Evolutionary conservation across 495 filamentous ascomycete species (phyloP), one percentile per base, ranked within the genome.

Genomic region (Pseudoneurospora amorphoporcata): DNA sequence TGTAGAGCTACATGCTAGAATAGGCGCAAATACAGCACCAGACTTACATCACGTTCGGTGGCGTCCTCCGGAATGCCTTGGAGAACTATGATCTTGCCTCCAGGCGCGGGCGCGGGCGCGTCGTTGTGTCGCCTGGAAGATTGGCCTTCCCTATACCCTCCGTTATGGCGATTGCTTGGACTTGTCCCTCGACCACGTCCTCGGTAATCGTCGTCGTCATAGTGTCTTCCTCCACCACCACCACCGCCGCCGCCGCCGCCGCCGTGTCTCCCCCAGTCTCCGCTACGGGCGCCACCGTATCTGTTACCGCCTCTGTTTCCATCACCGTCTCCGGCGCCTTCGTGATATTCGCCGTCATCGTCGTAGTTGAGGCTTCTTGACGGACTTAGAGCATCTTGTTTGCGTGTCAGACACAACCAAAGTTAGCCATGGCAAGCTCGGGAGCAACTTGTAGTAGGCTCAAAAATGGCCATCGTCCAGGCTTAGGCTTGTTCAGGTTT

Each of bases 281-380:
- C 29, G 5, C 53, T 23, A 32, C 14, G 29, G 14, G 53, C 53
- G 53, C 53, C 53, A 16, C 53, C 53, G 14, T 65, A 65, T 37
- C 53, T 32, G 19, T 53, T 9, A 23, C 45, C 19, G 32, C 70
- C 70, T 58, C 43, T 68, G 37, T 58, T 35, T 58, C 35, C 41
- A 38, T 32, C 42, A 17, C 16, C 17, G 3, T 58, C 42, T 38
- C 17, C 70, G 39, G 43, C 35, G 29, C 42, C 35, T 68, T 58
- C 39, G 70, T 17, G 29, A 35, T 68, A 45, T 37, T 70, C 74
- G 70, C 72, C 72, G 39, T 78, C 71, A 32, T 77, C 78, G 71
- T 81, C 79, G 75, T 81, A 81, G 73, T 80, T 76, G 69, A 81
- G 73, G 61, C 73, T 70, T 71, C 78, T 74, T 39, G 75, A 70